Base-by-base conservation (phyloP, 2,329 filamentous ascomycete species). In the Talaromyces piceae region DNA sequence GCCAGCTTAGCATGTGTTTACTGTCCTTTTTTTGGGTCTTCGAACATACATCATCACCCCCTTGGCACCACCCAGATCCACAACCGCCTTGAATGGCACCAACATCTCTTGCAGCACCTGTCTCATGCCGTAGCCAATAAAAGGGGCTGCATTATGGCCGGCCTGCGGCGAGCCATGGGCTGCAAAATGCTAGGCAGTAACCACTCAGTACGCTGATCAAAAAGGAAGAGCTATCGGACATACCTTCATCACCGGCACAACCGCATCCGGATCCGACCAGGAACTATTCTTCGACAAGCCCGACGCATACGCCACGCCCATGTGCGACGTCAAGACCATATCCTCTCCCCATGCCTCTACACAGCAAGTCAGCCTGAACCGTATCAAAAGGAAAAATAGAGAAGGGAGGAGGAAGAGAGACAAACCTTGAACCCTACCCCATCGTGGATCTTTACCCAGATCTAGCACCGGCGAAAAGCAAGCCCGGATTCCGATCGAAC, bases 321-420 rank as follows among this genome's bases (percentile, higher is more conserved):
- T 74, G 23, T 69, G 63, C 8, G 70, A 68, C 0, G 72, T 74
- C 11, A 75, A 56, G 1, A 73, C 57, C 56, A 72, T 73, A 53
- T 75, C 72, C 50, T 75, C 72, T 1, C 72, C 72, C 72, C 72
- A 75, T n/a, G 67, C 69, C 59, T 75, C 72, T 68, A 37, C 7
- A 18, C 16, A 7, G n/a, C 9, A 9, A 18, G 31, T 37, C 7
- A 37, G 31, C 11, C n/a, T n/a, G n/a, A n/a, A n/a, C n/a, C n/a
- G n/a, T n/a, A n/a, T n/a, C n/a, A n/a, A n/a, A n/a, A n/a, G n/a
- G n/a, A n/a, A n/a, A n/a, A n/a, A n/a, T n/a, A n/a, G n/a, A n/a
- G n/a, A n/a, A n/a, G n/a, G n/a, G 18, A 18, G 6, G 16, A 18
- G 7, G n/a, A 18, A 37, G 7, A 4, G 7, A 18, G 27, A 11